These are phyloP conservation scores for Mallotus repandus DNA, from an alignment of 441 rosid genomes.

Conservation along the genomic window DNA sequence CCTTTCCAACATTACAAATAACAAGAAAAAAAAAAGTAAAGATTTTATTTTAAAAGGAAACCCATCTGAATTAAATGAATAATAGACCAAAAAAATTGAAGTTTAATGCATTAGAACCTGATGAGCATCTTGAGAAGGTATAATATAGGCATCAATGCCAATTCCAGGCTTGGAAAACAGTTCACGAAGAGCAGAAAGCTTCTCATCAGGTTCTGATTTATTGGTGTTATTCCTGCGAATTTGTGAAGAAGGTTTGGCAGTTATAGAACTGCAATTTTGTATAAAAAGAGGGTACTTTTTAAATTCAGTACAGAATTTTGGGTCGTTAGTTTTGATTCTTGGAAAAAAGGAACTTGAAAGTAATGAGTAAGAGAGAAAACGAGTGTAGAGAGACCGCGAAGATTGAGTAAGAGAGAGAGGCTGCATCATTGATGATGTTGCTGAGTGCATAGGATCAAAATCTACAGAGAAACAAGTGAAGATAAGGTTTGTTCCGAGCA, in stretches of 20 bases:
- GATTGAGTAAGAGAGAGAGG: conserved; percentile 46
- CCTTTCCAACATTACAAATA: neutral
- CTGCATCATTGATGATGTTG: conserved; percentile 47
- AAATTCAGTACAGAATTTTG: conserved; percentile 24
- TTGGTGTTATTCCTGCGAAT: conserved; percentile 38
- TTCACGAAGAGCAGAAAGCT: conserved; percentile 65
- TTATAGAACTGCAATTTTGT: conserved; percentile 55
- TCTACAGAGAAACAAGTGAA: conserved; percentile 13
- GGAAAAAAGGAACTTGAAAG: conserved; percentile 31
- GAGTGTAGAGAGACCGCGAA: conserved; percentile 36
- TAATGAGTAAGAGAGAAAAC: conserved; percentile 22
- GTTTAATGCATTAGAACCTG: conserved; percentile 46
- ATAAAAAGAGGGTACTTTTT: conserved; percentile 26
- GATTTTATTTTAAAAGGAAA: neutral
- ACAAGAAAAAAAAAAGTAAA: neutral
- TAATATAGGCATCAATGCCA: conserved; percentile 83
- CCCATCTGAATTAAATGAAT: neutral
- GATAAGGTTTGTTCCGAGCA: conserved; percentile 13
- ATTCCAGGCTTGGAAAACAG: conserved; percentile 63
- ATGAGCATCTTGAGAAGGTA: conserved; percentile 98
- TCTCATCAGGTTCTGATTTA: conserved; percentile 49
- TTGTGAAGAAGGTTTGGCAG: conserved; percentile 77
- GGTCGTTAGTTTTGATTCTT: conserved; percentile 25
- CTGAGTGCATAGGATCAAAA: conserved; percentile 35
- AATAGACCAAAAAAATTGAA: neutral